Evolutionary conservation across 108 stramenopile genomes (phyloP).

Genomic region (Bacterosira constricta): DNA sequence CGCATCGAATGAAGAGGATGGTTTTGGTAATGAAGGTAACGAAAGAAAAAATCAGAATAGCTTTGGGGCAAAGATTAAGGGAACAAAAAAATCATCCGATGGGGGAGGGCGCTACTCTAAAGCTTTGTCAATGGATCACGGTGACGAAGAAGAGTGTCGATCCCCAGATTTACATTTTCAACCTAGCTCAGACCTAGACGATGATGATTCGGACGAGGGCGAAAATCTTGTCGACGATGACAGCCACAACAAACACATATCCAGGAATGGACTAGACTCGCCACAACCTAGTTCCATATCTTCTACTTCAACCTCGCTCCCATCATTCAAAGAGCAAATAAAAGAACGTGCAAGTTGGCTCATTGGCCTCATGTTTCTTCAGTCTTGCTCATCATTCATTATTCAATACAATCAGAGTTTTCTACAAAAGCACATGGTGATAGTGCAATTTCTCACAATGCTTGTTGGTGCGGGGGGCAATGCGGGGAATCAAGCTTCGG

Average conservation of each 20-base stretch:
- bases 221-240: slow-evolving; percentile 40
- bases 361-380: slow-evolving; percentile 85
- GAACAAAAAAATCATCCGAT: background rate
- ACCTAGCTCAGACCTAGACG: background rate
- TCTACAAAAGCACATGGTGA: slow-evolving; percentile 79
- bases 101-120: slow-evolving; percentile 19
- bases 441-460: slow-evolving; percentile 92
- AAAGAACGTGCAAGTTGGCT: slow-evolving; percentile 85
- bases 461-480: slow-evolving; percentile 92
- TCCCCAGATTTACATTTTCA: background rate
- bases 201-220: slow-evolving; percentile 14
- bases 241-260: slow-evolving; percentile 45
- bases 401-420: slow-evolving; percentile 78
- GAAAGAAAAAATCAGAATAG: background rate
- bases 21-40: background rate
- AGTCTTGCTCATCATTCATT: slow-evolving; percentile 85
- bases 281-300: background rate
- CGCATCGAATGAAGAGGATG: background rate
- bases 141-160: slow-evolving; percentile 16
- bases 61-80: background rate
- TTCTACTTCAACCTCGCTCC: background rate
- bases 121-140: slow-evolving; percentile 18
- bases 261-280: background rate
- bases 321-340: slow-evolving; percentile 65
- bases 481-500: slow-evolving; percentile 90